phyloP scores from a whole-genome alignment of 1,139 yeast genomes.

The Yamadazyma conglobata region DNA sequence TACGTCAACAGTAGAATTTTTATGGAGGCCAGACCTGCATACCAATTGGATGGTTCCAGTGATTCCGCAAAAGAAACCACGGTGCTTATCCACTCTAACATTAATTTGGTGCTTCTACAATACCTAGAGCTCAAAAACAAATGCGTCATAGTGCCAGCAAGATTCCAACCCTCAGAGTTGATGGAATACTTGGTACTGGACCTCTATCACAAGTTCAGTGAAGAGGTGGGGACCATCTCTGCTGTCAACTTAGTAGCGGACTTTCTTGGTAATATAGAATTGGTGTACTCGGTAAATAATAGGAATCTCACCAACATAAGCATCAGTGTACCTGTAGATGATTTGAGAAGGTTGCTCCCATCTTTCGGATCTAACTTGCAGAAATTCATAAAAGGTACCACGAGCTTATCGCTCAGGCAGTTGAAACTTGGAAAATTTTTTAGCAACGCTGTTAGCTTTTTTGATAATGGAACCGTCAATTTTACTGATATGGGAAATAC shows the following conservation, averaged over 20 bases:
- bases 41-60: neutral
- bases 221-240: neutral
- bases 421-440: constrained; percentile 20
- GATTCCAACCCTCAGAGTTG: constrained; percentile 1
- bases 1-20: constrained; percentile 2
- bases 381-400: constrained; percentile 17
- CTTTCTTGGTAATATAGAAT: constrained; percentile 16
- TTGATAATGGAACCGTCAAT: constrained; percentile 1
- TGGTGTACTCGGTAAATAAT: constrained; percentile 12
- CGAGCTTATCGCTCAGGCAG: constrained; percentile 21
- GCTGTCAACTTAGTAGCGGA: neutral
- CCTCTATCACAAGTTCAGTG: constrained; percentile 3
- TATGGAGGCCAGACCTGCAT: no score
- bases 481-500: no score
- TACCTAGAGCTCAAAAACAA: constrained; percentile 4
- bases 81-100: constrained; percentile 4
- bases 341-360: constrained; percentile 14
- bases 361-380: constrained; percentile 11
- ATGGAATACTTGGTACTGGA: constrained; percentile 5
- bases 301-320: constrained; percentile 20
- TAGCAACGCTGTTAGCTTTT: constrained; percentile 7
- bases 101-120: constrained; percentile 1
- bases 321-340: constrained; percentile 23
- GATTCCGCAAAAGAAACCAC: neutral
- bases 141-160: constrained; percentile 6